A percentile compares a stretch with the other conserved stretches of the same genome.
Evolutionary conservation across 495 filamentous ascomycete species (phyloP).

Genomic region (Aspergillus nidulans): DNA sequence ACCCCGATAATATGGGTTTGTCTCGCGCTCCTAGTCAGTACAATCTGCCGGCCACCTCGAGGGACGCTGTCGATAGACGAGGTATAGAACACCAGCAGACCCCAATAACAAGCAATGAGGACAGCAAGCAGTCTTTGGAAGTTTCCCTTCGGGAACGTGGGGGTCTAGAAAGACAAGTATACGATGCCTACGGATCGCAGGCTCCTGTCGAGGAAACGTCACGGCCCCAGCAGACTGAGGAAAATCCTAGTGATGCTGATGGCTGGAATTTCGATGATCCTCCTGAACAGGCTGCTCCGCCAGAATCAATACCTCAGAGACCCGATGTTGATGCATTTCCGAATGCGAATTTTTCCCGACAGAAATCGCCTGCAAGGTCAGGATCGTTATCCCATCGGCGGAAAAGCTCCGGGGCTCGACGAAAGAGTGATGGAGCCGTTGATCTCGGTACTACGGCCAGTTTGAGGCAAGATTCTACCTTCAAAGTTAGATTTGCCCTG

Average conservation of each 20-base stretch:
- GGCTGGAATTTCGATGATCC: conserved; percentile 91
- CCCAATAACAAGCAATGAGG: conserved; percentile 35
- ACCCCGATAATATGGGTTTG: conserved; percentile 38
- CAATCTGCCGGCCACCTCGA: conserved; percentile 18
- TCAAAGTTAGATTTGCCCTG: conserved; percentile 90
- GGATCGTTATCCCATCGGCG: conserved; percentile 69
- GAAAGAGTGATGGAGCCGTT: conserved; percentile 50
- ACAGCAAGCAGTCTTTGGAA: conserved; percentile 33
- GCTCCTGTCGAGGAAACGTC: conserved; percentile 36
- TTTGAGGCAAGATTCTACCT: conserved; percentile 59
- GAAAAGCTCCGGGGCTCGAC: conserved; percentile 73
- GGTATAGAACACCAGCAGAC: conserved; percentile 35
- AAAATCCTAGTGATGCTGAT: conserved; percentile 57
- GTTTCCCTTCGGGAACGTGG: conserved; percentile 52
- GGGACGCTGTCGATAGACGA: conserved; percentile 35
- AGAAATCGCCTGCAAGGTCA: conserved; percentile 69
- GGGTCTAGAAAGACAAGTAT: conserved; percentile 52
- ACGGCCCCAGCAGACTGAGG: conserved; percentile 31
- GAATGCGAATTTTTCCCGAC: conserved; percentile 67
- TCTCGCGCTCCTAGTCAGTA: conserved; percentile 33
- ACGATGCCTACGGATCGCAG: conserved; percentile 50
- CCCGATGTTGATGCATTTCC: conserved; percentile 85
- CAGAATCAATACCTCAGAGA: conserved; percentile 53
- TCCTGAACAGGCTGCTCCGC: conserved; percentile 32
- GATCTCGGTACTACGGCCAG: conserved; percentile 34